phyloP scores from a whole-genome alignment of 331 rosid species.

The Saraca asoca region DNA sequence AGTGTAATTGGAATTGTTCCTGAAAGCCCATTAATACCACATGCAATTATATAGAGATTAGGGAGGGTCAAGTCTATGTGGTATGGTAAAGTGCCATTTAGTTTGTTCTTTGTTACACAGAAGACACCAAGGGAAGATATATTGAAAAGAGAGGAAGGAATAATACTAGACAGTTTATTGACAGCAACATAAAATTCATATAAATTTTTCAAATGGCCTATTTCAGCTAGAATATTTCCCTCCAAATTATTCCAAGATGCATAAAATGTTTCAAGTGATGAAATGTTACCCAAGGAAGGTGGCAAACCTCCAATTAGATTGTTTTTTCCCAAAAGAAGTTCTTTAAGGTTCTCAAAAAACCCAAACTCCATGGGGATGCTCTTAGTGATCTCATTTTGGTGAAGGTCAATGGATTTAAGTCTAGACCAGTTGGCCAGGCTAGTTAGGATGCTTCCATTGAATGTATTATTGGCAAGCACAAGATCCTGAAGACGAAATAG shows the following conservation, averaged over 20 bases:
- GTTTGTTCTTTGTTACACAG: background rate
- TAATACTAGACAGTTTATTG: background rate
- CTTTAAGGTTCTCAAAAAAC: background rate
- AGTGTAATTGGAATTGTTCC: background rate
- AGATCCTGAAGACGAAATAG: background rate
- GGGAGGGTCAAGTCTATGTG: background rate
- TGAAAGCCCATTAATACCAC: background rate
- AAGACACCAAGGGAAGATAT: background rate
- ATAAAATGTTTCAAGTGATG: background rate
- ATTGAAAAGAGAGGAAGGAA: background rate
- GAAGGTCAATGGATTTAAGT: background rate
- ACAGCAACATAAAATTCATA: background rate
- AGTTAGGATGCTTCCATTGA: background rate
- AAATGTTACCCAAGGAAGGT: background rate
- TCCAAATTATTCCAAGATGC: background rate
- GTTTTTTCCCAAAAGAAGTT: background rate
- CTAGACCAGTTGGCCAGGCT: no score
- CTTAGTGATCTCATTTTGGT: background rate
- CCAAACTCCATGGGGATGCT: background rate
- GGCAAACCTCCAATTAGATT: background rate
- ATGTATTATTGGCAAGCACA: background rate
- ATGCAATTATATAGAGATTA: fast-evolving
- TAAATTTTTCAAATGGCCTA: background rate
- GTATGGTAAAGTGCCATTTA: background rate
- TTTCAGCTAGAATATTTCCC: background rate